phyloP scores from a whole-genome alignment of 371 early-diverging fungal genomes.

The Choanephora cucurbitarum region DNA sequence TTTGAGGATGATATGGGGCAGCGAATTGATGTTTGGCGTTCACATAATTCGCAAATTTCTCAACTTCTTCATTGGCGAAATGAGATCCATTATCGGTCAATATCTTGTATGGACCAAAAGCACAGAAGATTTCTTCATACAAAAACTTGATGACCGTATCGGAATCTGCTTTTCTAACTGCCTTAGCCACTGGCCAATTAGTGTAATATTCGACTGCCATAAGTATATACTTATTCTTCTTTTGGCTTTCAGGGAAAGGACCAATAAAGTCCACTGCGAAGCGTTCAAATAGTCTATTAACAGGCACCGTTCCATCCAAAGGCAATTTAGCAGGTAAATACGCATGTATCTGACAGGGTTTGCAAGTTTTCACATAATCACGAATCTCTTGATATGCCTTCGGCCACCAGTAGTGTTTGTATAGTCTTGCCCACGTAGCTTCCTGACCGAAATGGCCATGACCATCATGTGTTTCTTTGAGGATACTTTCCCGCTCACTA shows the following conservation, averaged over 20 bases:
- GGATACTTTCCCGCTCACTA: too few species aligned
- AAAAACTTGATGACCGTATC: conserved; percentile 34
- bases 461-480: too few species aligned
- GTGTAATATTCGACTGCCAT: conserved; percentile 47
- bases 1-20: too few species aligned
- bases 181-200: conserved; percentile 42
- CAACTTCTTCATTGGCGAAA: too few species aligned
- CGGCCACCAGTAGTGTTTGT: conserved; percentile 11
- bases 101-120: background rate
- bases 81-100: too few species aligned
- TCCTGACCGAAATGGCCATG: conserved; percentile 17
- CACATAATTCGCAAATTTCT: too few species aligned
- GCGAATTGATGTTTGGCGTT: too few species aligned
- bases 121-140: conserved; percentile 30
- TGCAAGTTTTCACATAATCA: background rate
- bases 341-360: background rate
- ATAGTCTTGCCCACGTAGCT: conserved; percentile 5
- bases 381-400: background rate
- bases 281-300: conserved; percentile 22
- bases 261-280: conserved; percentile 46
- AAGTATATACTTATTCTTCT: conserved; percentile 41
- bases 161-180: conserved; percentile 27
- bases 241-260: conserved; percentile 10
- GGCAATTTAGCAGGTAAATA: background rate
- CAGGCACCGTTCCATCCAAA: background rate